phyloP scores from a whole-genome alignment of 306 rosid species.

The Quercus agrifolia region DNA sequence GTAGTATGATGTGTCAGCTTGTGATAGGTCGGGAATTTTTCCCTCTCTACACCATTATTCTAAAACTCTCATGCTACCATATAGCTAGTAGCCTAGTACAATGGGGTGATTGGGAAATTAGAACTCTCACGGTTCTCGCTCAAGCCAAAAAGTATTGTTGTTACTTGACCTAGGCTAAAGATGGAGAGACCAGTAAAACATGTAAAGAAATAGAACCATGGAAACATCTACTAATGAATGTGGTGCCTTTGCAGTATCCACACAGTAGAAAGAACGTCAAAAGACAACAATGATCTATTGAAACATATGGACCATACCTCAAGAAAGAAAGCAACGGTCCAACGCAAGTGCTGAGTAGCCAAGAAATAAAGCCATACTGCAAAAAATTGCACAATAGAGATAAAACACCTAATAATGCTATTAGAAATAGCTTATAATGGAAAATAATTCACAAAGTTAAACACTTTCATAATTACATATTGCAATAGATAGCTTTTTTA shows the following conservation, averaged over 20 bases:
- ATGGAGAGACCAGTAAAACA: neutral
- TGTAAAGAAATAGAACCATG: neutral
- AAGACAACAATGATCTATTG: slow-evolving; percentile 12
- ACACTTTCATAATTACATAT: neutral
- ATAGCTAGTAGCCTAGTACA: too few relatives aligned
- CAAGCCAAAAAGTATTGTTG: neutral
- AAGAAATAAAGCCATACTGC: slow-evolving; percentile 94
- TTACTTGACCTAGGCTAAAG: neutral
- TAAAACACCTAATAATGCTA: slow-evolving; percentile 4
- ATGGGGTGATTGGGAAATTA: too few relatives aligned
- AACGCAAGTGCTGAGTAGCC: slow-evolving; percentile 97
- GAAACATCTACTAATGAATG: too few relatives aligned
- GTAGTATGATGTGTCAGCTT: too few relatives aligned
- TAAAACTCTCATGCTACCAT: too few relatives aligned
- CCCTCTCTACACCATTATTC: too few relatives aligned
- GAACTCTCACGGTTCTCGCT: neutral
- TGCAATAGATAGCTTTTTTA: neutral
- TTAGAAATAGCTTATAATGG: slow-evolving; percentile 1
- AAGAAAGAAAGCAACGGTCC: slow-evolving; percentile 95
- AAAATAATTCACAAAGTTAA: too few relatives aligned
- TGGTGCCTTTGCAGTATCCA: neutral
- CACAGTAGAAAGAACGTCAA: neutral
- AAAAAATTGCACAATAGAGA: slow-evolving; percentile 20
- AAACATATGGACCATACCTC: slow-evolving; percentile 52
- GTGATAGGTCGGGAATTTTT: too few relatives aligned